These are phyloP conservation scores for Pseudocercospora pini-densiflorae DNA, from an alignment of 2,329 filamentous ascomycete species.

Conservation along the genomic window DNA sequence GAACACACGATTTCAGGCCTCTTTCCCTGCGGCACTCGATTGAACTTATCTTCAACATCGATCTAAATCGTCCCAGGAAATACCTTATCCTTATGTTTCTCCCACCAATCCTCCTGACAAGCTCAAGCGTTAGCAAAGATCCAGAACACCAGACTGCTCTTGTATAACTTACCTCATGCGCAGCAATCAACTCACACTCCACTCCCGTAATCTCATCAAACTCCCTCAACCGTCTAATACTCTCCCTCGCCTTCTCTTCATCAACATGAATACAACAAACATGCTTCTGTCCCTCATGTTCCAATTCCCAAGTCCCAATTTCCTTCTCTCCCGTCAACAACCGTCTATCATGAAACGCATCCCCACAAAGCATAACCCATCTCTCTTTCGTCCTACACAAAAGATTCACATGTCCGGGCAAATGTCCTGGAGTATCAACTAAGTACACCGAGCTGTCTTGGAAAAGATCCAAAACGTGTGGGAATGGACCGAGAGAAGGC, in stretches of 20 bases:
- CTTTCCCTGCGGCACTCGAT: too few species aligned
- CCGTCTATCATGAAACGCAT: conserved; percentile 59
- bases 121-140: too few species aligned
- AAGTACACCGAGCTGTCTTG: conserved; percentile 53
- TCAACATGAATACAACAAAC: conserved; percentile 56
- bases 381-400: conserved; percentile 47
- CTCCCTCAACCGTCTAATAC: conserved; percentile 47
- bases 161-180: too few species aligned
- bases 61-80: conserved; percentile 37
- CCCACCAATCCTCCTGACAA: conserved; percentile 53
- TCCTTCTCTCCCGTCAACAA: conserved; percentile 57
- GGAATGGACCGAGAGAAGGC: conserved; percentile 49
- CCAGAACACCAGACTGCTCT: too few species aligned
- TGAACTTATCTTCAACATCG: background rate
- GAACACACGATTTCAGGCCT: background rate
- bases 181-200: conserved; percentile 57
- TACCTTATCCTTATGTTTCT: conserved; percentile 30
- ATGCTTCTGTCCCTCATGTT: conserved; percentile 30
- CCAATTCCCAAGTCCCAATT: conserved; percentile 57
- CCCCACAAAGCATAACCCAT: conserved; percentile 58
- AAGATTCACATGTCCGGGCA: conserved; percentile 58
- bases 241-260: conserved; percentile 49
- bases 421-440: conserved; percentile 57
- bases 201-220: conserved; percentile 39
- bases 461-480: conserved; percentile 53